Base-by-base conservation (phyloP, 2,329 filamentous ascomycete genomes). In the Xylariaceae sp. region DNA sequence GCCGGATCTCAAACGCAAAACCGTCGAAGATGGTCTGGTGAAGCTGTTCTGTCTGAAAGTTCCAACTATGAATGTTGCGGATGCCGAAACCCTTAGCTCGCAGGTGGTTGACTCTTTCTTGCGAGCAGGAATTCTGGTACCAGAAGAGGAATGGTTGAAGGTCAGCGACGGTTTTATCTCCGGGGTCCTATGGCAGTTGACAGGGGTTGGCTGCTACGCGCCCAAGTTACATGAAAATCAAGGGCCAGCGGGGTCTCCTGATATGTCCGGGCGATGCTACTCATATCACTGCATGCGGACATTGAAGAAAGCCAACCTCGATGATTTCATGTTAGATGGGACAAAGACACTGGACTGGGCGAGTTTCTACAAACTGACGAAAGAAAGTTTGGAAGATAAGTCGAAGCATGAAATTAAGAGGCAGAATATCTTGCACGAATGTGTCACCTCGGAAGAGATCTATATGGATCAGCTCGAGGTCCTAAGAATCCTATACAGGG, bases 131-230 rank as follows among this genome's bases (percentile, higher is more conserved):
- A 89, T 90, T 8, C 74, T 99, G 34, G 76, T 95, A 4, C 85
- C 86, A 11, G 92, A 96, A 35, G 94, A 99, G 70, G 95, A 99
- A 73, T 99, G 95, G 94, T 87, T 99, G 61, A 96, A 95, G 68
- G 91, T 97, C 67, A 88, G 89, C 5, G 77, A 81, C 1, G 89
- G 87, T 5, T 82, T 80, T 29, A 84, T 97, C 65, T 91, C 88
- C 27, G 95, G 94, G 53, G 91, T 99, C 3, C 76, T 99, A 44
- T 96, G 88, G 79, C 95, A 99, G 70, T 76, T 99, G 47, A 96
- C 91, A 2, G 91, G 91, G 5, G 84, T 84, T 27, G 94, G 94
- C 11, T 99, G 94, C 68, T 99, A 99, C 70, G 85, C 92, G 3
- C 83, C 89, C 0, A 89, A 86, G 65, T 71, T 97, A 6, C 94